Base-by-base conservation (phyloP, 2,329 filamentous ascomycete species). In the Fusarium sp. region DNA sequence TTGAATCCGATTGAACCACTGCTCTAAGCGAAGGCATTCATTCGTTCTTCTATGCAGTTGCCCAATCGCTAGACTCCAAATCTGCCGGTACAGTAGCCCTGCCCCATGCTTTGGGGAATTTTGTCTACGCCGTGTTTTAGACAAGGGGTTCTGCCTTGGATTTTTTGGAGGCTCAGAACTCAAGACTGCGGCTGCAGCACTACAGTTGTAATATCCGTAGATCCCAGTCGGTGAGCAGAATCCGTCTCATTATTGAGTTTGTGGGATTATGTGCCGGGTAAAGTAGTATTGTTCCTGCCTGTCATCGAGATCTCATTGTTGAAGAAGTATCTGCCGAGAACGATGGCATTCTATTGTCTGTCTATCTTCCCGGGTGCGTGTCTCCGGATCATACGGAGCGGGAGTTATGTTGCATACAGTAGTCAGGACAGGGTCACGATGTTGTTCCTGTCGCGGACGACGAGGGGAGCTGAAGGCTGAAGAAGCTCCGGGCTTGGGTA, bases 61-160 rank as follows among this genome's bases (percentile, higher is more conserved):
- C 23, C 55, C 21, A 63, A 59, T 65, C 57, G 42, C 42, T 55
- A 27, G 42, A 20, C 30, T 32, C 53, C 45, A 55, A n/a, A 47
- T 16, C 53, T 21, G 16, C 41, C 41, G 41, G 25, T 30, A 30
- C 28, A 30, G 28, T 28, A 13, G 37, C 21, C 50, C 41, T 63
- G 43, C 54, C 28, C 55, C 25, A 46, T 62, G 60, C 53, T 46
- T 41, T 27, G 14, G 21, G 42, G 42, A 51, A 41, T 51, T 51
- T 51, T 18, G 34, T 37, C 16, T 37, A 18, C 28, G 34, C 30
- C 34, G 28, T 55, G 21, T 55, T 55, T 55, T 27, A 37, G 51
- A 45, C 61, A 69, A 68, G 66, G 66, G 66, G 53, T 55, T 67
- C 66, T 69, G 66, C 66, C 67, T 69, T 69, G 66, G 62, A 69